Conservation (phyloP, 192 early-diverging fungal species). For the Geranomyces variabilis region DNA sequence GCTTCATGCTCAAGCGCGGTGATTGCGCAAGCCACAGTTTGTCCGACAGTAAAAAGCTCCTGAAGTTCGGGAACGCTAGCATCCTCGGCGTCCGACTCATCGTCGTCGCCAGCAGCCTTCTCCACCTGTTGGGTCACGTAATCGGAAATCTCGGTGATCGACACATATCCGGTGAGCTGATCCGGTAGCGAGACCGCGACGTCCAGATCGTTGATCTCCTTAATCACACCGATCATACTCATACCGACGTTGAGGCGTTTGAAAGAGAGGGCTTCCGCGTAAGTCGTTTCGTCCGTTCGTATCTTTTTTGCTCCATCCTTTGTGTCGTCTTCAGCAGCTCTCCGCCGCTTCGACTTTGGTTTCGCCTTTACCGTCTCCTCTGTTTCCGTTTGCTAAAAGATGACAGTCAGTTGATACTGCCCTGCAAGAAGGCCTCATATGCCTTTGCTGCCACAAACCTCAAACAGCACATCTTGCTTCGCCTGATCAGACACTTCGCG, state of each 20-base stretch:
- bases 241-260: constrained; percentile 72
- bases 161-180: constrained; percentile 78
- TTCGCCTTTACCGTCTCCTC: constrained; percentile 31
- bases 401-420: not conserved
- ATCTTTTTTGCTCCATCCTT: constrained; percentile 17
- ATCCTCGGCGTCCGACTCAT: constrained; percentile 57
- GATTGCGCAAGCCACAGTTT: constrained; percentile 78
- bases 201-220: constrained; percentile 80
- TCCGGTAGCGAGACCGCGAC: constrained; percentile 81
- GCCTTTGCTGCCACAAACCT: not conserved
- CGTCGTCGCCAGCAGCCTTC: constrained; percentile 62
- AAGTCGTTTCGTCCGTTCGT: constrained; percentile 15
- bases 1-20: constrained; percentile 50
- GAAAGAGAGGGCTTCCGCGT: constrained; percentile 29
- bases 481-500: constrained; percentile 77
- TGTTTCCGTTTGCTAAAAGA: constrained; percentile 28
- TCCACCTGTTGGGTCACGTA: constrained; percentile 72
- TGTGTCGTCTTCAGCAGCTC: constrained; percentile 20
- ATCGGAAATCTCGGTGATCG: constrained; percentile 86
- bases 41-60: constrained; percentile 76
- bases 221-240: constrained; percentile 75
- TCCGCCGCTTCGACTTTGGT: constrained; percentile 52
- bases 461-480: constrained; percentile 68
- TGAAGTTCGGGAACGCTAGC: constrained; percentile 69
- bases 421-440: not conserved